phyloP scores from a whole-genome alignment of 129 eudicot species.

The Flaveria robusta region DNA sequence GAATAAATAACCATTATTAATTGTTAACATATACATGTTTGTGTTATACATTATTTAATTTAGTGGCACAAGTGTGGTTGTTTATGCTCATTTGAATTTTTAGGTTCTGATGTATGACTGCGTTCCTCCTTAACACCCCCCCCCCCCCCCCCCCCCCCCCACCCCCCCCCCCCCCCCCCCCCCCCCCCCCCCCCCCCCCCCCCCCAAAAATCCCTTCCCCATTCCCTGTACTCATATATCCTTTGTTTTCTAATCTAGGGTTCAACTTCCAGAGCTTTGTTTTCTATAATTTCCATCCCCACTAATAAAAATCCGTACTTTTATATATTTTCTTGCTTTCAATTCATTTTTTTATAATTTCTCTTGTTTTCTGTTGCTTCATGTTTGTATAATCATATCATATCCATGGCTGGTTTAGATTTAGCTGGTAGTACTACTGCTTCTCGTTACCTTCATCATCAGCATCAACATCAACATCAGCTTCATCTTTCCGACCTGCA shows the following conservation, averaged over 20 bases:
- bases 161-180: background rate
- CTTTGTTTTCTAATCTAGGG: constrained; percentile 51
- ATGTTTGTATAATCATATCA: constrained; percentile 37
- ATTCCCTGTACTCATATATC: constrained; percentile 38
- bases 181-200: background rate
- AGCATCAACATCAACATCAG: constrained; percentile 28
- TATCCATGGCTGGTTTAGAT: constrained; percentile 52
- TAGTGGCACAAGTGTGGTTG: background rate
- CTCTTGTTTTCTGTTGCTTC: constrained; percentile 55
- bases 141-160: background rate
- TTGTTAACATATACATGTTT: constrained; percentile 2
- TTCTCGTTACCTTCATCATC: constrained; percentile 46
- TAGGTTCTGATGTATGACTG: constrained; percentile 20
- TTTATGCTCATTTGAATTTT: constrained; percentile 6
- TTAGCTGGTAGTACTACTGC: constrained; percentile 34
- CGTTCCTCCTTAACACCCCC: background rate
- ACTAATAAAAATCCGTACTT: constrained; percentile 31
- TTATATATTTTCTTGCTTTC: constrained; percentile 34
- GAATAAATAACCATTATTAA: background rate
- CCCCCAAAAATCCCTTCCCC: background rate
- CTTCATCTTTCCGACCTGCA: constrained; percentile 47
- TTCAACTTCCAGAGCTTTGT: constrained; percentile 47
- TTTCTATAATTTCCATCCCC: constrained; percentile 35
- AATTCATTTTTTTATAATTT: constrained; percentile 42
- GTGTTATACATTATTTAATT: background rate